phyloP scores from a whole-genome alignment of 164 flowering plant species.

The Nymphaea colorata region DNA sequence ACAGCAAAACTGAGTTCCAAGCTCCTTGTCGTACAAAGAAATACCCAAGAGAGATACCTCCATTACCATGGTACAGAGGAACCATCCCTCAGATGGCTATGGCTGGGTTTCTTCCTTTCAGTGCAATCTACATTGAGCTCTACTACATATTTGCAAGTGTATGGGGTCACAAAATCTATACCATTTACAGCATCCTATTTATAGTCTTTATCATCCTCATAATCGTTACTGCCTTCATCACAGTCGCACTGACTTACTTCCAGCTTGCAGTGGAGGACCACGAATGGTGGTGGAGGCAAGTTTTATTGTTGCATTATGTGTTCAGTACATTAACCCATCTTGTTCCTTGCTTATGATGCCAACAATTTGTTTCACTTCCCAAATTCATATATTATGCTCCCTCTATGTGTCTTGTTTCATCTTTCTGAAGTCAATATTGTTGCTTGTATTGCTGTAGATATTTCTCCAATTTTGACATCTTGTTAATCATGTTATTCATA shows the following conservation, averaged over 20 bases:
- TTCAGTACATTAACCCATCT: neutral
- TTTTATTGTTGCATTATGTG: neutral
- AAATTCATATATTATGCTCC: too few relatives aligned
- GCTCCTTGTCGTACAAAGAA: constrained; percentile 26
- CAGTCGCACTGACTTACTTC: constrained; percentile 23
- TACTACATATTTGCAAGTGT: constrained; percentile 27
- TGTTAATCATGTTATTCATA: too few relatives aligned
- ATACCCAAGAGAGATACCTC: constrained; percentile 25
- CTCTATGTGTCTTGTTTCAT: too few relatives aligned
- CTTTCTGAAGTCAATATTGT: too few relatives aligned
- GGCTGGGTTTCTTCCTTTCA: constrained; percentile 25
- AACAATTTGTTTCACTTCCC: too few relatives aligned
- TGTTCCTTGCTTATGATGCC: too few relatives aligned
- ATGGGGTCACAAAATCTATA: constrained; percentile 24
- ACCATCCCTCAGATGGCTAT: constrained; percentile 25
- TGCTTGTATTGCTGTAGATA: too few relatives aligned
- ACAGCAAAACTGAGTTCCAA: constrained; percentile 23
- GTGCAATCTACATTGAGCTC: constrained; percentile 25
- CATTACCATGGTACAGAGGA: constrained; percentile 23
- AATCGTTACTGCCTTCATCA: constrained; percentile 23
- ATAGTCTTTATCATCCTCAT: constrained; percentile 24
- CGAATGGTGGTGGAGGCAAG: constrained; percentile 29
- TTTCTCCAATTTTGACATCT: too few relatives aligned
- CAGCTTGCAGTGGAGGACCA: constrained; percentile 27
- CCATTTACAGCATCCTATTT: constrained; percentile 21